Evolutionary conservation across 208 protist genomes (phyloP), one percentile per base, ranked within the genome.

Genomic region (Wallacemonas collosoma): DNA sequence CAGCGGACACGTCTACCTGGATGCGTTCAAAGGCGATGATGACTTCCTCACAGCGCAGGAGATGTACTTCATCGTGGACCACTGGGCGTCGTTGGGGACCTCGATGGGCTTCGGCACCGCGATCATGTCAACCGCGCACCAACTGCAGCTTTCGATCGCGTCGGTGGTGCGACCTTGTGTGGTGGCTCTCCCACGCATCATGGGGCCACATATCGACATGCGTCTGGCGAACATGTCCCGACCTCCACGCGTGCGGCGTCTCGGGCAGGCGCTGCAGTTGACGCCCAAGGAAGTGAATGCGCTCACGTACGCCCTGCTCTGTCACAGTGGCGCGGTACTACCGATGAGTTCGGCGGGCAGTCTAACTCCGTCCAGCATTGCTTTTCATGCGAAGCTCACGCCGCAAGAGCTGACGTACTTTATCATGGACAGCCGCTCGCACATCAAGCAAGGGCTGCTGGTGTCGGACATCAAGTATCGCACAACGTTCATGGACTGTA

Each of bases 391-490:
- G 70, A 66, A 80, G 8, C 63, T 97, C 44, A 91, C 70, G 48
- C 82, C 88, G 48, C 70, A 90, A 61, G 85, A 95, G 79, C 73
- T 94, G 45, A 73, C 93, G 26, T 80, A 82, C 38, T 95, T 96
- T 48, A 67, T 96, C 40, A 82, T 76, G 2, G 86, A 93, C 43
- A 82, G 90, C 60, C 86, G 93, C 3, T 64, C 75, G 41, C 90
- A 95, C 70, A 86, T 95, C 64, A 92, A 94, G 75, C 91, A 97
- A 57, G 91, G 93, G 9, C 77, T 97, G 12, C 45, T 95, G 48
- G 68, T 75, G 8, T 86, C 80, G 0, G 83, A 95, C 63, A 70
- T 82, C 8, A 86, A 87, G 71, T 68, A 76, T 57, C 82, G 82
- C 36, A 68, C 51, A 3, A 85, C 72, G 26, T 90, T 96, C 67